These are phyloP conservation scores for Mycena venus DNA, from an alignment of 768 basidiomycete genomes.

Conservation along the genomic window DNA sequence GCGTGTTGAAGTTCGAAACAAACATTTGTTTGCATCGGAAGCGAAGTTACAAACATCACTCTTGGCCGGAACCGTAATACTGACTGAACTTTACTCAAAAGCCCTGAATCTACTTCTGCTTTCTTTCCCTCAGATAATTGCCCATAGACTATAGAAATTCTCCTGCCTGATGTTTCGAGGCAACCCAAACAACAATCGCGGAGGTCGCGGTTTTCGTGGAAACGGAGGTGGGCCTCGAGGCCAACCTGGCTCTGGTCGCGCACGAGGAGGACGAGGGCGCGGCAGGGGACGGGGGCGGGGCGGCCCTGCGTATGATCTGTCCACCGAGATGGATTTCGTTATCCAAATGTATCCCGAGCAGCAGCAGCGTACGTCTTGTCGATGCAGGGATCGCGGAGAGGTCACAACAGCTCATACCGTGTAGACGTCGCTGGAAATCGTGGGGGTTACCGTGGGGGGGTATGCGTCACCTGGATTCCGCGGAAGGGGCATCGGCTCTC, in stretches of 20 bases:
- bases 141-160: neutral
- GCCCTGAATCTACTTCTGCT: neutral
- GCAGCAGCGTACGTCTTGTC: slow-evolving; percentile 38
- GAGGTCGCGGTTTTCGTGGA: slow-evolving; percentile 24
- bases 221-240: slow-evolving; percentile 33
- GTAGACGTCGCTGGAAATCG: slow-evolving; percentile 27
- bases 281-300: slow-evolving; percentile 41
- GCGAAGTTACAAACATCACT: neutral
- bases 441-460: slow-evolving; percentile 8
- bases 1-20: too few species aligned
- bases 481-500: slow-evolving; percentile 25
- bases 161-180: slow-evolving; percentile 22
- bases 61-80: slow-evolving; percentile 6
- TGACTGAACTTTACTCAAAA: neutral
- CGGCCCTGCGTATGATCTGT: slow-evolving; percentile 38
- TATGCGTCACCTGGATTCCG: slow-evolving; percentile 34
- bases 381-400: slow-evolving; percentile 20
- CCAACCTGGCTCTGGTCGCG: slow-evolving; percentile 21
- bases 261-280: slow-evolving; percentile 42
- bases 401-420: slow-evolving; percentile 7
- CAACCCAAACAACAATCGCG: slow-evolving; percentile 7
- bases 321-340: slow-evolving; percentile 25
- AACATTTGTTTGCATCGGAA: too few species aligned
- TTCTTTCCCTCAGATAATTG: neutral
- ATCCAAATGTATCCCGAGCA: slow-evolving; percentile 35